Evolutionary conservation across 2,329 filamentous ascomycete genomes (phyloP), one percentile per base, ranked within the genome.

Genomic region (Pseudocercospora cruenta): DNA sequence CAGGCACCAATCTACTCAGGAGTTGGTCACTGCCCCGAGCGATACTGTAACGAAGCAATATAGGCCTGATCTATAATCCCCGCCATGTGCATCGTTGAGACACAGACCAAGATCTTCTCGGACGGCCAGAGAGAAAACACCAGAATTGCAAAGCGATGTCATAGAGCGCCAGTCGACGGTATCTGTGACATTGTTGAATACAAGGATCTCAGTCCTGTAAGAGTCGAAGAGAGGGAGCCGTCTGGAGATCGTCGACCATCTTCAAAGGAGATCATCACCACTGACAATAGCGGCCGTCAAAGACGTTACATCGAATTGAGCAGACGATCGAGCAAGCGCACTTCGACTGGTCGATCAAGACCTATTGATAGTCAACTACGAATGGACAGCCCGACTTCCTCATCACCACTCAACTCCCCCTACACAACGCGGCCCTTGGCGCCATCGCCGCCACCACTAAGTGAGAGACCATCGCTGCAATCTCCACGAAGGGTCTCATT

Each of bases 51-150:
- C 54, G n/a, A 39, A 26, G 19, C 21, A 53, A 22, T 22, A 10
- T 19, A 28, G 54, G 10, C 10, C 60, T 33, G 28, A 21, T 36
- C 33, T 19, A 24, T 26, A 36, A 22, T 31, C 47, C 19, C 47
- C 60, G 65, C 65, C n/a, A 77, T 77, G 75, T 77, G 75, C 58
- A 64, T 76, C 28, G 63, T 77, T 57, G 73, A 76, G 43, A 67
- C 63, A 45, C 73, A 70, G 61, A 73, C 71, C 22, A 75, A 76
- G 65, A 39, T 70, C 58, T 70, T 73, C 63, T 28, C 70, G 9
- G 69, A 72, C 62, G 70, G 69, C 21, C 68, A 61, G 8, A 67
- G 65, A 26, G 67, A 72, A 33, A 69, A 58, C 8, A 53, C 70
- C 24, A 70, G 73, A 39, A 71, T 60, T 28, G 45, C 64, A 6